A percentile compares a stretch with the other conserved stretches of the same genome.
These are phyloP conservation scores for Phytophthora pseudosyringae DNA, from an alignment of 352 stramenopile genomes.

Conservation along the genomic window DNA sequence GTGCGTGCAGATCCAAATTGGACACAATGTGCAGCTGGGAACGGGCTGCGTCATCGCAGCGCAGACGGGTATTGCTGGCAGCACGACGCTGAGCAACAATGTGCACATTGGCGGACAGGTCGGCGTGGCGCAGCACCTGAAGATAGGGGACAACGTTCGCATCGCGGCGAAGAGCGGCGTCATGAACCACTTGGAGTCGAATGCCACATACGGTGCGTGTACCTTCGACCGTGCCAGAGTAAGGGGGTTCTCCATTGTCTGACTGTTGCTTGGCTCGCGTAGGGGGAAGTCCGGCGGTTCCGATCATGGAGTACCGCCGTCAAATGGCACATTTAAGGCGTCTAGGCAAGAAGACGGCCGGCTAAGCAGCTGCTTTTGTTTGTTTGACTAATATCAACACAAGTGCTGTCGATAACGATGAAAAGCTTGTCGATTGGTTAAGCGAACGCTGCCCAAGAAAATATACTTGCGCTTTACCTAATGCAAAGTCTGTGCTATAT, in stretches of 20 bases:
- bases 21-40: slow-evolving; percentile 87
- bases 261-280: slow-evolving; percentile 9
- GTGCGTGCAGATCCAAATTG: slow-evolving; percentile 76
- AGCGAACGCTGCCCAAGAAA: background rate
- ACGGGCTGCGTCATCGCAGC: slow-evolving; percentile 74
- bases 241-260: slow-evolving; percentile 3
- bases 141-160: slow-evolving; percentile 81
- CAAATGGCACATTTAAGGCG: slow-evolving; percentile 66
- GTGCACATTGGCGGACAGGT: slow-evolving; percentile 86
- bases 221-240: background rate
- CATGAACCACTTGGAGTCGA: slow-evolving; percentile 68
- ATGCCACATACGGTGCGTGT: slow-evolving; percentile 61
- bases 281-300: slow-evolving; percentile 77
- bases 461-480: slow-evolving; percentile 1
- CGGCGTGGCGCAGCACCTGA: slow-evolving; percentile 82
- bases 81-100: slow-evolving; percentile 75
- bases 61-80: slow-evolving; percentile 85
- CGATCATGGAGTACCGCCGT: slow-evolving; percentile 81
- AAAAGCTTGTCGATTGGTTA: slow-evolving; percentile 3
- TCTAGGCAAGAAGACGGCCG: slow-evolving; percentile 48
- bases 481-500: background rate
- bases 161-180: slow-evolving; percentile 89
- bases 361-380: background rate
- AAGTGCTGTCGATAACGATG: background rate
- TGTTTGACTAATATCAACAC: background rate